Evolutionary conservation across 1,139 yeast species (phyloP), one percentile per base, ranked within the genome.

Genomic region (Candida sp.): DNA sequence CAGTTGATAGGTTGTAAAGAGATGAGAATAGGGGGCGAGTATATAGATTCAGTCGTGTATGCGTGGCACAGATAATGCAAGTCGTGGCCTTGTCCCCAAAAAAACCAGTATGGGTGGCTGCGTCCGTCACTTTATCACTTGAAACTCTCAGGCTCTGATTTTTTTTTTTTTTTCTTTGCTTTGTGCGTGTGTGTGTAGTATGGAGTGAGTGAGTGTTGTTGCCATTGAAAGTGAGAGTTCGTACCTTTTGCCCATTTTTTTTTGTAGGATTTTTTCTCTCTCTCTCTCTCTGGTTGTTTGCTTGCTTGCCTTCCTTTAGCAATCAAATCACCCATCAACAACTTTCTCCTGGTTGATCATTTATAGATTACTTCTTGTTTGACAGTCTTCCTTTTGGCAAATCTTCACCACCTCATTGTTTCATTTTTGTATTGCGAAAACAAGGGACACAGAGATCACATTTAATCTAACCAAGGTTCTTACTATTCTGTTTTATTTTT

Each of bases 131-230:
- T n/a, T n/a, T 34, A 34, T 34, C 38, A 31, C 40, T 7, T 43
- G 46, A 43, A 43, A 43, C 47, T 44, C 42, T 26, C 46, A 43
- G 23, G 9, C 40, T 43, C 31, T 23, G 37, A 38, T 27, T 27
- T 39, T 39, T 39, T 39, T 40, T 40, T 40, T 39, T 23, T 37
- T 37, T 37, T 37, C 25, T n/a, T n/a, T n/a, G n/a, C n/a, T n/a
- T n/a, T n/a, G n/a, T 37, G 6, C 7, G 7, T 37, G 27, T 37
- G 31, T 28, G 31, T 28, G n/a, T n/a, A n/a, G n/a, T n/a, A n/a
- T n/a, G n/a, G n/a, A n/a, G n/a, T n/a, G n/a, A n/a, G n/a, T 28
- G 5, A 12, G 7, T 44, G 46, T 44, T 35, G 47, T 44, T n/a
- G n/a, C n/a, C n/a, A n/a, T n/a, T n/a, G n/a, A n/a, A n/a, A 35